phyloP scores from a whole-genome alignment of 2,329 filamentous ascomycete species.

The Aspergillus sp. region DNA sequence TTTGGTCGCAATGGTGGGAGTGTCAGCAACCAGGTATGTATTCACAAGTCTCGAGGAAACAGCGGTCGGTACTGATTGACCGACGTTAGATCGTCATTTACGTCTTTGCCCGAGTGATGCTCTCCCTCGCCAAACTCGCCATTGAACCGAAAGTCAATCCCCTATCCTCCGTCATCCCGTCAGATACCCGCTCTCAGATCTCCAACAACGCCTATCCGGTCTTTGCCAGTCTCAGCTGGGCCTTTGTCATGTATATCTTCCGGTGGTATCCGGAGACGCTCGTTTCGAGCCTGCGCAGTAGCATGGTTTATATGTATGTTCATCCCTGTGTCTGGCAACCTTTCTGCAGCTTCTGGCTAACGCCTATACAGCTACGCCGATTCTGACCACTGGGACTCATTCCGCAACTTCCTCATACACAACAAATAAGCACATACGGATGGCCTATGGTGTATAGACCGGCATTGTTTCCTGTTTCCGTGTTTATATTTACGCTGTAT shows the following conservation, averaged over 20 bases:
- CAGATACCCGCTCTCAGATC: slow-evolving; percentile 41
- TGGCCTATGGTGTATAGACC: not conserved
- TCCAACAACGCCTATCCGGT: slow-evolving; percentile 76
- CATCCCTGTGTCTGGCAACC: not conserved
- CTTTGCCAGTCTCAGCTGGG: slow-evolving; percentile 88
- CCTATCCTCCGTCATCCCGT: slow-evolving; percentile 35
- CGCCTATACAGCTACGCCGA: slow-evolving; percentile 53
- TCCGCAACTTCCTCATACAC: slow-evolving; percentile 76
- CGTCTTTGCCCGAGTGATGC: slow-evolving; percentile 82
- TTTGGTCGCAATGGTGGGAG: slow-evolving; percentile 74
- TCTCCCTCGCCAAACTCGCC: slow-evolving; percentile 74
- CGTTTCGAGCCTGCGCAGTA: slow-evolving; percentile 81
- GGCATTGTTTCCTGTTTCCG: not conserved
- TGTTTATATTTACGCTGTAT: not conserved
- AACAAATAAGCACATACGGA: slow-evolving; percentile 51
- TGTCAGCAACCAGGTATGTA: slow-evolving; percentile 62
- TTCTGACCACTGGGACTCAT: slow-evolving; percentile 78
- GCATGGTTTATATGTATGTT: slow-evolving; percentile 94
- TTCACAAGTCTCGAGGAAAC: not conserved
- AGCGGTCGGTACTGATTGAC: not conserved
- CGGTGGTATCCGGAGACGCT: slow-evolving; percentile 83
- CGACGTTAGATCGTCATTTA: slow-evolving; percentile 83
- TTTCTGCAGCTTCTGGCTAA: slow-evolving; percentile 4
- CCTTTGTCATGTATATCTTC: slow-evolving; percentile 90
- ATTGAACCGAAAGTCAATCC: slow-evolving; percentile 51